Base-by-base conservation (phyloP, 1,284 basidiomycete genomes). In the Heterobasidion occidentale region DNA sequence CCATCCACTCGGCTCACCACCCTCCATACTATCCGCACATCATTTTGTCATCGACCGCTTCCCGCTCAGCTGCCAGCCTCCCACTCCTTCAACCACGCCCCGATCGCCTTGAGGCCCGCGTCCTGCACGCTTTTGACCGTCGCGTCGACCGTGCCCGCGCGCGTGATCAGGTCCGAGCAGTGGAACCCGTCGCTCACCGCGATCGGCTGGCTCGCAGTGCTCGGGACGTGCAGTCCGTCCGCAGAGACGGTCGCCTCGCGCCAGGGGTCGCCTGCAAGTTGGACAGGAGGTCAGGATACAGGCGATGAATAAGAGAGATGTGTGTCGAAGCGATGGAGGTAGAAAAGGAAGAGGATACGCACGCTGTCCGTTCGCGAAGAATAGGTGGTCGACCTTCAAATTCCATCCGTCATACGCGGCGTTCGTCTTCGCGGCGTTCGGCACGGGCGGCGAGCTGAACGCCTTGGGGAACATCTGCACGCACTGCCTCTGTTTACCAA, bases 331-430 rank as follows among this genome's bases (percentile, higher is more conserved):
- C 8, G 46, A 47, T 56, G 7, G 35, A 52, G 49, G 38, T 50
- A 44, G 33, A 50, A 38, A 35, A 36, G 8, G 9, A 51, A 15
- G 33, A 48, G 51, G 4, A 19, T 14, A 75, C 83, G 59, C 62
- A 86, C 86, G 79, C 50, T 74, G 68, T 46, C 84, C 85, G 55
- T 84, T 88, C 19, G 82, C 83, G 62, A 87, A 86, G 76, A 89
- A 86, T 1, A 90, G 69, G 17, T 77, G 74, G 53, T 81, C 69
- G 48, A 78, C 70, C 20, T 72, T 69, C 33, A 86, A 76, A 63
- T 82, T 70, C 84, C 86, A 89, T 2, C 87, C 87, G 9, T 69
- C 64, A 67, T 86, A 88, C 17, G 68, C 69, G 0, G 36, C 54
- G 65, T 89, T 80, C 7, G 79, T 80, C 19, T 65, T 62, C 0